Evolutionary conservation across 257 asterid genomes (phyloP), one percentile per base, ranked within the genome.

Genomic region (Przewalskia tangutica): DNA sequence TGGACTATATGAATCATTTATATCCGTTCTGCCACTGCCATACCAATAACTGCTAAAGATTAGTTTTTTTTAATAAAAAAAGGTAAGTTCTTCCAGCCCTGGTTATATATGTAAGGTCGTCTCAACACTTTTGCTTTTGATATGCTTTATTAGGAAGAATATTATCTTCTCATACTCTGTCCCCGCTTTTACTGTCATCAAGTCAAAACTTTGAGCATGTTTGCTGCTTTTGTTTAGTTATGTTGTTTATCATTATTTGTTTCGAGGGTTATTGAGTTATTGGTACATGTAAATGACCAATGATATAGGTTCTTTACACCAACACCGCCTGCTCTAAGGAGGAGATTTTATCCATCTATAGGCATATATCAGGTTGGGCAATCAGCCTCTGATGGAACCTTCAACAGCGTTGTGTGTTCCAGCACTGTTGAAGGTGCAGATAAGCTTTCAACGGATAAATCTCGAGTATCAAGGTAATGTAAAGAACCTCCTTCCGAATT

Each of bases 261-360:
- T 56, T 71, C 8, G 60, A 75, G 20, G 46, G 80, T 75, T 78
- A 17, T 66, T 68, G 77, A 77, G 85, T 38, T 59, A 0, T 51
- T 9, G 42, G 20, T 16, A 48, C 16, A 71, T 77, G 67, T 80
- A 82, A 85, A 93, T 93, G 97, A 93, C 92, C 68, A 89, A 83
- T 88, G 94, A 83, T 89, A 89, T 87, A 93, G 95, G 83, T 80
- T 92, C 78, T 89, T 88, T 70, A 80, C 89, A 67, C 97, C 91
- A 50, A 73, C 84, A 81, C 89, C 76, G 79, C 88, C 97, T 76
- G 55, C 85, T 63, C 84, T 73, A 68, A 53, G 87, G 86, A 79
- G 85, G 85, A 82, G 87, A 68, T 86, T 87, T 83, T 87, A 89
- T 77, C 86, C 91, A 50, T 86, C 87, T 34, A 83, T 84, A 63